These are phyloP conservation scores for Candida maesae DNA, from an alignment of 805 yeast genomes.

Conservation along the genomic window DNA sequence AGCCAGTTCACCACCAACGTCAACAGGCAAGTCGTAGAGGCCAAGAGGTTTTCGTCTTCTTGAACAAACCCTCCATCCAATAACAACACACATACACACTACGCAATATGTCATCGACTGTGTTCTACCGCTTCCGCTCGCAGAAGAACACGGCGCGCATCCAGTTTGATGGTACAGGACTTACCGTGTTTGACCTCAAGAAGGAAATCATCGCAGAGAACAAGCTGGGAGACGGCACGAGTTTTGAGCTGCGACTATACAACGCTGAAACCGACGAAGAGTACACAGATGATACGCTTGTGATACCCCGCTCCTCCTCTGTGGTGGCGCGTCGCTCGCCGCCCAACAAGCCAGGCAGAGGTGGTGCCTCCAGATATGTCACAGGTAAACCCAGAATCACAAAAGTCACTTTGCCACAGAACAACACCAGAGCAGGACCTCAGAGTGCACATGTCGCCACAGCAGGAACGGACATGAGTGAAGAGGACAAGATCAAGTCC, in stretches of 20 bases:
- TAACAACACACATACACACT: background rate
- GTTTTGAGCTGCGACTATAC: slow-evolving; percentile 71
- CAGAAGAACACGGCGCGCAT: slow-evolving; percentile 77
- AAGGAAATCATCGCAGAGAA: slow-evolving; percentile 83
- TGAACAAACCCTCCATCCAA: background rate
- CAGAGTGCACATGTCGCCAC: background rate
- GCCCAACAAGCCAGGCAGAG: slow-evolving; percentile 38
- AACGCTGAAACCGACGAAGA: slow-evolving; percentile 72
- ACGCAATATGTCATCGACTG: slow-evolving; percentile 69
- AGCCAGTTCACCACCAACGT: too few species aligned
- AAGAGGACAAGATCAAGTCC: slow-evolving; percentile 82
- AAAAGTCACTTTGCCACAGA: slow-evolving; percentile 25
- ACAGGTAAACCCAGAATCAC: slow-evolving; percentile 64
- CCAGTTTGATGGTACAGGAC: slow-evolving; percentile 93
- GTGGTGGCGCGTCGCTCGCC: slow-evolving; percentile 83
- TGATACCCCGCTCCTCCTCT: slow-evolving; percentile 84
- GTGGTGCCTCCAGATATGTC: slow-evolving; percentile 66
- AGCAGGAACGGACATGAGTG: slow-evolving; percentile 38
- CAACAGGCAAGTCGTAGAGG: too few species aligned
- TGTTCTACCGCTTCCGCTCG: slow-evolving; percentile 81
- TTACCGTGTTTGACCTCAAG: slow-evolving; percentile 90
- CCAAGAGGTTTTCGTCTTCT: too few species aligned
- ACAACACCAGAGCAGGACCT: slow-evolving; percentile 7
- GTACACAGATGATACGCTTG: slow-evolving; percentile 83
- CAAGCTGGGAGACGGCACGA: slow-evolving; percentile 77